Base-by-base conservation (phyloP, 805 yeast species). In the Metschnikowia vanudenii region DNA sequence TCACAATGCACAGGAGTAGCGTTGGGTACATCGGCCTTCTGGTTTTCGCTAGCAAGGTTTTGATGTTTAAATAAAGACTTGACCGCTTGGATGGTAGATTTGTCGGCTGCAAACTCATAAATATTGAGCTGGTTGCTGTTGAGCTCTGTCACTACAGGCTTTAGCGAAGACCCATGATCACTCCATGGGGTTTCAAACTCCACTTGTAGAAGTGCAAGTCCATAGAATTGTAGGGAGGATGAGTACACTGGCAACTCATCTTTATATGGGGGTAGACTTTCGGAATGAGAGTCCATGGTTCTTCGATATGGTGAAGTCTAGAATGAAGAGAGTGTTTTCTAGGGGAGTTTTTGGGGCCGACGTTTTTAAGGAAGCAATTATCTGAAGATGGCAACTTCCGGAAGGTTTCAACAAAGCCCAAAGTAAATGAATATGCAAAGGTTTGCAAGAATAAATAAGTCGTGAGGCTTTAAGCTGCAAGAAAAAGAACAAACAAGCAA, bases 151-250 rank as follows among this genome's bases (percentile, higher is more conserved):
- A 69, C 51, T 16, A 72, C 73, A 1, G 74, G 72, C 44, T 61
- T 63, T 68, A 73, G 66, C 8, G 54, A 43, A 28, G 68, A 45
- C 17, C 56, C 46, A 7, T 59, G 55, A 41, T 49, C 56, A 45
- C 59, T 63, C 56, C 63, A 72, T 0, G 76, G 76, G 1, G 74
- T 65, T 5, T 50, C 49, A 42, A 69, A 67, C 55, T 72, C 76
- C 14, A 63, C 60, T 37, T 69, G 65, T 31, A 65, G 45, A 28
- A 71, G 55, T 6, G 67, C 54, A 16, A 68, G 39, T 3, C 76
- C 75, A 50, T 57, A 66, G 39, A 50, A 60, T 37, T 63, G 61
- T 9, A 68, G 50, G 8, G 73, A 56, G 9, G 74, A 64, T 10
- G 55, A 39, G 47, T 72, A 72, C 0, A 22, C 32, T 0, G 76